Evolutionary conservation across 768 basidiomycete genomes (phyloP), one percentile per base, ranked within the genome.

Genomic region (Tylopilus vinaceipallidus): DNA sequence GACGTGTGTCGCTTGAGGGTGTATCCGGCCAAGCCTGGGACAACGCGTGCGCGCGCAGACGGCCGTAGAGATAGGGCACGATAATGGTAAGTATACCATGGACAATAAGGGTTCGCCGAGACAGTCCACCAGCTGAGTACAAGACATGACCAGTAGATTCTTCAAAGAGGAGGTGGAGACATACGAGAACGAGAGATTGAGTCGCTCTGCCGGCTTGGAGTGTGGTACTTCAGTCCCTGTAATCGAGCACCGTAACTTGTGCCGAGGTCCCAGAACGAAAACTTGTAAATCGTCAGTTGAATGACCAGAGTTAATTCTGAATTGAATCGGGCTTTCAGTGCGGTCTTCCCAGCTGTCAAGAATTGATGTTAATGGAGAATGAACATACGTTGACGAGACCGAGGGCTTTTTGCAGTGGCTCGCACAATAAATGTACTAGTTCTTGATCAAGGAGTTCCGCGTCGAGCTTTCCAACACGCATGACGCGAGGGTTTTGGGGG

Each of bases 21-120:
- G 88, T 81, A 64, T 97, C 94, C 1, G 93, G 92, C 94, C 94
- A 97, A 36, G 93, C 84, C 54, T 75, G 74, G 2, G 91, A 91
- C 19, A 97, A 73, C 1, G 91, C 92, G 64, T 88, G 76, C 3
- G 76, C 63, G 32, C 90, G 81, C 41, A 95, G 59, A 42, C 89
- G 87, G 34, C 76, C 77, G 62, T 92, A 84, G 6, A 93, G 49
- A 62, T 97, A 97, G 2, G 91, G 90, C 2, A 87, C 61, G 34
- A 93, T 56, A 30, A 93, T 75, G 0, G 91, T 91, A 43, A 95
- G 68, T 9, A 78, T 56, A 22, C 84, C 83, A 58, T 97, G 92
- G 2, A 84, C 58, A 9, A 86, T 55, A 3, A 94, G 71, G 8
- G 73, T 77, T 39, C 73, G 73, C 27, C 74, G 79, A 32, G 86